These are phyloP conservation scores for Pharnaceum exiguum DNA, from an alignment of 148 eudicot genomes.

Conservation along the genomic window DNA sequence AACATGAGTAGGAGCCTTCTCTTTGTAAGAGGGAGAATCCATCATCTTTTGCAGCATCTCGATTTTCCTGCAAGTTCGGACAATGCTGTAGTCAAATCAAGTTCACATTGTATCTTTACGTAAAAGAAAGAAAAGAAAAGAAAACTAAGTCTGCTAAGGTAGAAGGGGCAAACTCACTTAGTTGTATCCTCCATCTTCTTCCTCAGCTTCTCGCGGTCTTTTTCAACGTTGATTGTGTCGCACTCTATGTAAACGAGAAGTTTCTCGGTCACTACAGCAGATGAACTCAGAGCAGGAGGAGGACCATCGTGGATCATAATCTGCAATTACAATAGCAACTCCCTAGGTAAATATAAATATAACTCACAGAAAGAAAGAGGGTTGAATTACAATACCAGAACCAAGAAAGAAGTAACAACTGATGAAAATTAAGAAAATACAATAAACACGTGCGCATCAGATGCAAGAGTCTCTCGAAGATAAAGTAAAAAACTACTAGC, in stretches of 20 bases:
- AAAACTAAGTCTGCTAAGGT: too few relatives aligned
- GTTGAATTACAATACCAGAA: too few relatives aligned
- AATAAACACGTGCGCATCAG: too few relatives aligned
- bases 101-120: not conserved
- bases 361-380: not conserved
- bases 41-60: constrained; percentile 46
- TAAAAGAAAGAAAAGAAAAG: too few relatives aligned
- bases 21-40: constrained; percentile 57
- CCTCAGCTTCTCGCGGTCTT: constrained; percentile 64
- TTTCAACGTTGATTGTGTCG: constrained; percentile 59
- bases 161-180: constrained; percentile 64
- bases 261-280: constrained; percentile 55
- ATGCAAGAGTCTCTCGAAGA: too few relatives aligned
- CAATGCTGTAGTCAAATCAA: too few relatives aligned
- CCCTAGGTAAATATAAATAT: not conserved
- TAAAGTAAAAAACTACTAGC: too few relatives aligned
- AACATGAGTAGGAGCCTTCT: constrained; percentile 56
- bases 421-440: too few relatives aligned
- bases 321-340: constrained; percentile 32
- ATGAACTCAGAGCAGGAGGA: constrained; percentile 53
- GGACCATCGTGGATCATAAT: constrained; percentile 55
- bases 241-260: constrained; percentile 52
- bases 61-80: constrained; percentile 57
- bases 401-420: too few relatives aligned
- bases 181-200: constrained; percentile 64